Conservation (phyloP, 345 rosid genomes). For the Clarkia xantiana region DNA sequence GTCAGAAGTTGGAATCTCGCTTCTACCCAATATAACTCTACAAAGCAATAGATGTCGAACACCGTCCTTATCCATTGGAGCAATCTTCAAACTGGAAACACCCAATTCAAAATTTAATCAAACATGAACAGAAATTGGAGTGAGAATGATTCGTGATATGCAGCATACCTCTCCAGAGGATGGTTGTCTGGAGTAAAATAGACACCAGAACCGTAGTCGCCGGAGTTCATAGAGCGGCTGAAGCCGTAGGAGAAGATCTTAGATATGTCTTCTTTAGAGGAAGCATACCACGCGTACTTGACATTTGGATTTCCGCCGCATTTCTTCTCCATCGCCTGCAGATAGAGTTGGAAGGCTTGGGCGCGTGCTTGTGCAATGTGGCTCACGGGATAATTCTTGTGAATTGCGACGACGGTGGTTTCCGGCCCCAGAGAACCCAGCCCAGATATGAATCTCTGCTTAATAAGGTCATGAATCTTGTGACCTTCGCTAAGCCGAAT, state of each 20-base stretch:
- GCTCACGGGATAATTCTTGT: slow-evolving; percentile 22
- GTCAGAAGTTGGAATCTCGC: slow-evolving; percentile 42
- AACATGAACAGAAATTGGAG: neutral
- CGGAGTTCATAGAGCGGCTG: slow-evolving; percentile 15
- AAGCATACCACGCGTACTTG: slow-evolving; percentile 57
- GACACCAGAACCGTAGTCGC: slow-evolving; percentile 47
- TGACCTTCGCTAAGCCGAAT: slow-evolving; percentile 34
- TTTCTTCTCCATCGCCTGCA: slow-evolving; percentile 35
- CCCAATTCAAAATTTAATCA: neutral
- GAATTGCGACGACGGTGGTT: slow-evolving; percentile 27
- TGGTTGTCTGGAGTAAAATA: slow-evolving; percentile 46
- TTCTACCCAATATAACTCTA: slow-evolving; percentile 51
- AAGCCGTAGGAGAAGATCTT: slow-evolving; percentile 53
- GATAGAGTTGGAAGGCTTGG: slow-evolving; percentile 38
- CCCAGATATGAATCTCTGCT: slow-evolving; percentile 21
- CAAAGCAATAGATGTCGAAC: slow-evolving; percentile 55
- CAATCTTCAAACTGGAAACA: slow-evolving; percentile 29
- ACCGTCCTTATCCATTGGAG: slow-evolving; percentile 37
- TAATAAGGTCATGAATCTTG: slow-evolving; percentile 28
- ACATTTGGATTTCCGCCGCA: slow-evolving; percentile 36
- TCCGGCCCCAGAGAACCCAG: slow-evolving; percentile 25
- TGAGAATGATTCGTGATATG: neutral
- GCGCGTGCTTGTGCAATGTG: slow-evolving; percentile 33
- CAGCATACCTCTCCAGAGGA: slow-evolving; percentile 50
- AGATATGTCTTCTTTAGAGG: slow-evolving; percentile 24